Evolutionary conservation across 139 green algal species (phyloP).

Genomic region (Pseudopediastrum boryanum): DNA sequence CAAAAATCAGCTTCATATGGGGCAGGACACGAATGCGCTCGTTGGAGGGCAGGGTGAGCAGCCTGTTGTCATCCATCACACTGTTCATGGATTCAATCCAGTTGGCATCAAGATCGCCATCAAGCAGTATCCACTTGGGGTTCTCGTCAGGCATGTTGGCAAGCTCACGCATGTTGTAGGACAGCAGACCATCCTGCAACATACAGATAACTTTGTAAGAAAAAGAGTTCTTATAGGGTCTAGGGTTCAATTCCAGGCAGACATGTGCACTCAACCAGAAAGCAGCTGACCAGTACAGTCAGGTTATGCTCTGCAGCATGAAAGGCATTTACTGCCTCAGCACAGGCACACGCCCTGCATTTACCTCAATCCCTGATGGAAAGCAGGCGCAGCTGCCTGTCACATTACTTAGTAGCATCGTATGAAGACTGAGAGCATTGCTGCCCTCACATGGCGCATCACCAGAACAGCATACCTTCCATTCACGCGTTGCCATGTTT

Average conservation of each 20-base stretch:
- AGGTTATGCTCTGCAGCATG: too few relatives aligned
- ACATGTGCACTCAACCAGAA: too few relatives aligned
- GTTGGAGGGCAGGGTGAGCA: constrained; percentile 88
- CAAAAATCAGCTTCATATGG: constrained; percentile 91
- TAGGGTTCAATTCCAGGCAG: too few relatives aligned
- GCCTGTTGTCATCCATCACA: constrained; percentile 89
- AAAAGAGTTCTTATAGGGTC: background rate
- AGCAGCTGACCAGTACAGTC: too few relatives aligned
- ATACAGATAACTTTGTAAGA: background rate
- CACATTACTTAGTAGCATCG: too few relatives aligned
- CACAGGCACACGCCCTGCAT: too few relatives aligned
- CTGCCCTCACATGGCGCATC: too few relatives aligned
- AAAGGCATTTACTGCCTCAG: too few relatives aligned
- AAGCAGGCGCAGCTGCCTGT: too few relatives aligned
- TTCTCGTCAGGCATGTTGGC: constrained; percentile 83
- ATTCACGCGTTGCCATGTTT: constrained; percentile 88
- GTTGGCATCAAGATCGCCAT: constrained; percentile 81
- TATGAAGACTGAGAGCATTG: too few relatives aligned
- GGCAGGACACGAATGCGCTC: constrained; percentile 87
- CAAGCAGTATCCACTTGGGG: constrained; percentile 90
- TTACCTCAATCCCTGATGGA: too few relatives aligned
- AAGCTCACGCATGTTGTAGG: constrained; percentile 88
- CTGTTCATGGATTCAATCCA: constrained; percentile 93
- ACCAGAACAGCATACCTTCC: constrained; percentile 62
- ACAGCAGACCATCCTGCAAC: constrained; percentile 76